Percentiles rank a stretch among this genome's conserved stretches.
Evolutionary conservation across 2,329 filamentous ascomycete genomes (phyloP).

Genomic region (Alternaria sp.): DNA sequence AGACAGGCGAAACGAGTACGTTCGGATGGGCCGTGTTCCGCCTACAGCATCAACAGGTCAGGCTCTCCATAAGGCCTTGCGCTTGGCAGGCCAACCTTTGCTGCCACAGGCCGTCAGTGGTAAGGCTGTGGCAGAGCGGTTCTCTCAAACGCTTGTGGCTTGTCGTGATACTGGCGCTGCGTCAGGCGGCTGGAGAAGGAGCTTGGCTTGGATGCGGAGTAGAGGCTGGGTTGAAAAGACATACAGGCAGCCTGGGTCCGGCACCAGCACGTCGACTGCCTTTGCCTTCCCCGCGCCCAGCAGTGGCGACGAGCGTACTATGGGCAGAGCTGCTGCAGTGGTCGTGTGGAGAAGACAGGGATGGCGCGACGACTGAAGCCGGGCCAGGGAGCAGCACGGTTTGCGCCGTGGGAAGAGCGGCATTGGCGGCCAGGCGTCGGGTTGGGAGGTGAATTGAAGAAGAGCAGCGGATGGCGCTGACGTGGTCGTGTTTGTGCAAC

Average conservation of each 20-base stretch:
- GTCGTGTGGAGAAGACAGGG: slow-evolving; percentile 29
- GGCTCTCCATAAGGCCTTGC: slow-evolving; percentile 32
- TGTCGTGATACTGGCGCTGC: slow-evolving; percentile 43
- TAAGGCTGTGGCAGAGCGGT: slow-evolving; percentile 38
- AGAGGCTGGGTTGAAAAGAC: slow-evolving; percentile 23
- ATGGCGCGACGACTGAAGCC: slow-evolving; percentile 18
- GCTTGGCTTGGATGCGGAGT: slow-evolving; percentile 26
- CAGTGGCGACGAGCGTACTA: slow-evolving; percentile 13
- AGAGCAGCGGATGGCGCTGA: slow-evolving; percentile 15
- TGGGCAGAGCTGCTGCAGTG: slow-evolving; percentile 16
- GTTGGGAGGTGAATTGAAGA: slow-evolving; percentile 21
- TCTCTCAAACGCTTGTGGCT: slow-evolving; percentile 44
- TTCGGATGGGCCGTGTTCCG: slow-evolving; percentile 46
- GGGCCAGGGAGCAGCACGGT: slow-evolving; percentile 24
- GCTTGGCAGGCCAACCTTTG: slow-evolving; percentile 36
- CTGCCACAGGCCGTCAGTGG: slow-evolving; percentile 36
- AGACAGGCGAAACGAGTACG: slow-evolving; percentile 47
- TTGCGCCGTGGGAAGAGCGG: slow-evolving; percentile 7
- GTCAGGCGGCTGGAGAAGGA: slow-evolving; percentile 35
- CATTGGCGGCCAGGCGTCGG: slow-evolving; percentile 19
- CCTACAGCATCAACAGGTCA: slow-evolving; percentile 44
- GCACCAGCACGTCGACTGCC: slow-evolving; percentile 1
- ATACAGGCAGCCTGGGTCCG: slow-evolving; percentile 3
- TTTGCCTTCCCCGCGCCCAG: slow-evolving; percentile 15
- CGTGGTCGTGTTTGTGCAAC: slow-evolving; percentile 31